Evolutionary conservation across 2,329 filamentous ascomycete species (phyloP), one percentile per base, ranked within the genome.

Genomic region (Fusarium sp.): DNA sequence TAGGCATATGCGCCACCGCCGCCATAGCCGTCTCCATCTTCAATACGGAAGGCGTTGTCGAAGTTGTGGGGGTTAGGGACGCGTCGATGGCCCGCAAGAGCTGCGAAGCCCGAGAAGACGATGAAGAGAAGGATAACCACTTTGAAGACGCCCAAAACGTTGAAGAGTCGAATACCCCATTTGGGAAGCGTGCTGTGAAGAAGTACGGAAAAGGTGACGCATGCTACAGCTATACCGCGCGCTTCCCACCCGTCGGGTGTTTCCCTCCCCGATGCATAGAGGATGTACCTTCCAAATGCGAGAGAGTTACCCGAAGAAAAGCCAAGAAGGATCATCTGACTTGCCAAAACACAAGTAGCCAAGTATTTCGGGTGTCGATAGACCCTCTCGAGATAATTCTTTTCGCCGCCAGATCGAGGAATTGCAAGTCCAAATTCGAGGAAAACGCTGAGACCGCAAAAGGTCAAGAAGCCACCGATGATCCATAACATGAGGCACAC

Each of bases 321-420:
- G 0, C 87, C 88, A 2, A 90, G 83, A 1, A 90, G 79, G 47
- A 90, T 82, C 85, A 89, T 88, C 76, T 90, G 87, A 2, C 87
- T 80, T 5, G 87, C 87, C 34, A 90, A 81, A 3, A 90, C 83
- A 65, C 86, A 88, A 0, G 87, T 88, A 1, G 87, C 84, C 2
- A 91, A 77, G 76, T 89, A 88, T 60, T 83, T 85, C 1, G 88
- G 88, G 24, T 81, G 84, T 4, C 83, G 83, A 78, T 89, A 90
- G 18, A 88, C 86, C n/a, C 86, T 82, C 73, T 91, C 88, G 16
- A 91, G 85, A 74, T 91, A 91, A 76, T 90, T 88, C 81, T 91
- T 91, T 68, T 90, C 88, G 22, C 89, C 89, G 16, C 89, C 88
- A 16, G 86, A 89, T 37, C 85, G 82, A 4, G 88, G 88, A 37